Evolutionary conservation across 2,329 filamentous ascomycete species (phyloP).

Genomic region (Bipolaris victoriae): DNA sequence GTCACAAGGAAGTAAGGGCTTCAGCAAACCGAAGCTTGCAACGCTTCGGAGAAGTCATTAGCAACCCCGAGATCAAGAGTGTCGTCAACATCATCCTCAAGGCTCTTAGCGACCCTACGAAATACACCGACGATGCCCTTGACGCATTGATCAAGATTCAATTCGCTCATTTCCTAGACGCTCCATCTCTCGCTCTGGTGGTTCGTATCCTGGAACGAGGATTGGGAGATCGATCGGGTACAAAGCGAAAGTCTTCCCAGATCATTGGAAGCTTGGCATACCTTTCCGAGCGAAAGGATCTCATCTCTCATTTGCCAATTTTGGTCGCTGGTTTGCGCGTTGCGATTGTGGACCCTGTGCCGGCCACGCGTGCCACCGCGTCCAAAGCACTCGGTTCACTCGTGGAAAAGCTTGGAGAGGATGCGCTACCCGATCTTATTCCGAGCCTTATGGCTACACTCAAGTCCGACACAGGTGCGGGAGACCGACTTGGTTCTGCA

Average conservation of each 20-base stretch:
- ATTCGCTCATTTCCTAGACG: constrained; percentile 97
- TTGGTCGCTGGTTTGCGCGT: constrained; percentile 87
- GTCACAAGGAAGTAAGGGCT: constrained; percentile 92
- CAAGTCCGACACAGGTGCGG: constrained; percentile 95
- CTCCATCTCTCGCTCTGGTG: constrained; percentile 91
- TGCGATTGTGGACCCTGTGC: constrained; percentile 93
- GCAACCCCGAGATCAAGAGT: constrained; percentile 94
- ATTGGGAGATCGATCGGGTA: constrained; percentile 86
- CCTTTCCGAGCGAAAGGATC: constrained; percentile 93
- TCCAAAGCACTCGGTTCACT: constrained; percentile 94
- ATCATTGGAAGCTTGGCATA: constrained; percentile 98
- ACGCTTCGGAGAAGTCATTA: constrained; percentile 97
- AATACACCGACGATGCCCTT: constrained; percentile 92
- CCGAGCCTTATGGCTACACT: constrained; percentile 97
- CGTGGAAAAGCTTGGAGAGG: constrained; percentile 97
- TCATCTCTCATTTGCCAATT: constrained; percentile 87
- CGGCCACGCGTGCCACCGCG: constrained; percentile 92
- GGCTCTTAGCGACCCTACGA: constrained; percentile 95
- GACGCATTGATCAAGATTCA: constrained; percentile 97
- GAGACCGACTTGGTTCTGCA: constrained; percentile 92
- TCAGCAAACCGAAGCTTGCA: constrained; percentile 96
- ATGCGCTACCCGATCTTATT: constrained; percentile 94
- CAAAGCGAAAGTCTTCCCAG: constrained; percentile 94
- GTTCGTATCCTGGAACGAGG: constrained; percentile 95
- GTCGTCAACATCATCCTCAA: constrained; percentile 91